Base-by-base conservation (phyloP, 805 yeast genomes). In the Pichia insulana region DNA sequence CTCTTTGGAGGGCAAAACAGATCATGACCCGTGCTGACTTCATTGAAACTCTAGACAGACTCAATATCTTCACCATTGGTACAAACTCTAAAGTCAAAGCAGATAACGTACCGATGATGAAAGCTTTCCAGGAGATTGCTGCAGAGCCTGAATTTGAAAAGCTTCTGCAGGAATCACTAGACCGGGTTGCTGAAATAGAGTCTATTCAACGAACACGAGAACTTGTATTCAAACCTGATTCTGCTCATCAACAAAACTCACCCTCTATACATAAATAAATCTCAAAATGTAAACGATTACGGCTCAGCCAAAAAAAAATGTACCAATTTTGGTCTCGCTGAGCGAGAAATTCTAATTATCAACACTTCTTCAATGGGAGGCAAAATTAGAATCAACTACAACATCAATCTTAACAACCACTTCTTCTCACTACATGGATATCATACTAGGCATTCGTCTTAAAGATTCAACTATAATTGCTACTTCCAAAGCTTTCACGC, bases 401-500 rank as follows among this genome's bases (percentile, higher is more conserved):
- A n/a, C n/a, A n/a, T n/a, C n/a, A n/a, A n/a, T n/a, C n/a, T n/a
- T n/a, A n/a, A n/a, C n/a, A n/a, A n/a, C n/a, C n/a, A n/a, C n/a
- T n/a, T n/a, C n/a, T 12, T 32, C 12, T 5, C 22, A 32, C 13
- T 16, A 28, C 25, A 92, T 92, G 97, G 98, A 90, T 69, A 80
- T 90, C 55, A 69, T 90, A 43, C 69, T 90, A 54, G 97, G 97
- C 44, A 81, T 90, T 54, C 81, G 75, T 56, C 83, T 88, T 28
- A 68, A 77, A 55, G 94, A 87, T 56, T 73, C 79, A 47, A 95
- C 90, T 36, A 72, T 92, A 47, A 65, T 90, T 44, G 96, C 96
- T 57, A 85, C 97, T n/a, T 88, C 97, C 10, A 86, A 83, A 61
- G 96, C 97, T 5, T 85, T 82, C 44, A 85, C 95, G 9, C 76